Evolutionary conservation across 192 early-diverging fungal genomes (phyloP).

Genomic region (Backusella mclennaniae): DNA sequence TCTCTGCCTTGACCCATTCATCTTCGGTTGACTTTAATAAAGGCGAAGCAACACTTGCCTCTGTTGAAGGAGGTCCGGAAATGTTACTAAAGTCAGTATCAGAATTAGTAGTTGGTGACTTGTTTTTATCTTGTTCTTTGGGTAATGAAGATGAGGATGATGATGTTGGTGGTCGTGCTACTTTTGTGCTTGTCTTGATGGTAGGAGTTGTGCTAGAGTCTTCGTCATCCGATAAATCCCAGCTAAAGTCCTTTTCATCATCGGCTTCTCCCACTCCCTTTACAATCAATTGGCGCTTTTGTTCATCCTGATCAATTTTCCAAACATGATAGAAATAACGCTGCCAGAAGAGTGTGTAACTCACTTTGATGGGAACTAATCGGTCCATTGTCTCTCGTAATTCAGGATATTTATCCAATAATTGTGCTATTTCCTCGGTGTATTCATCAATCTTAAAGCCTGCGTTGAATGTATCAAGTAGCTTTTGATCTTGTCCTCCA

Average conservation of each 20-base stretch:
- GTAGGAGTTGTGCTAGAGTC: neutral
- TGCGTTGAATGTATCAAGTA: constrained; percentile 42
- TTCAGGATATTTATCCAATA: constrained; percentile 45
- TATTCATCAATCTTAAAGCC: constrained; percentile 50
- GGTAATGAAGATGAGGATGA: neutral
- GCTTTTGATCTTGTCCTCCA: constrained; percentile 30
- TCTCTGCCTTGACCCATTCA: constrained; percentile 26
- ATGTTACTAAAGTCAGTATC: constrained; percentile 29
- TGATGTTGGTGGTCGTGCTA: neutral
- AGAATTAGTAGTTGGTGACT: neutral
- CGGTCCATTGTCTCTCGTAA: constrained; percentile 45
- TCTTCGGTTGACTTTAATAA: constrained; percentile 16
- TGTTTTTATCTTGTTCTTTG: constrained; percentile 4
- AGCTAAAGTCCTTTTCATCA: constrained; percentile 33
- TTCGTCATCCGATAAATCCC: constrained; percentile 37
- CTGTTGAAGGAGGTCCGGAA: constrained; percentile 28
- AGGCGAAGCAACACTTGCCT: constrained; percentile 28
- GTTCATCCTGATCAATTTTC: constrained; percentile 55
- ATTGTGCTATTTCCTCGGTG: constrained; percentile 41
- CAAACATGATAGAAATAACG: constrained; percentile 49
- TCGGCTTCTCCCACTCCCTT: constrained; percentile 1
- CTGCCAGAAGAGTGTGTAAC: constrained; percentile 49
- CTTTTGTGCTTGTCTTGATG: neutral
- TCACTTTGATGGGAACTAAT: constrained; percentile 46
- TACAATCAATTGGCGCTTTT: constrained; percentile 37